phyloP scores from a whole-genome alignment of 2,329 filamentous ascomycete species.

The Stachybotrys chlorohalonatus region DNA sequence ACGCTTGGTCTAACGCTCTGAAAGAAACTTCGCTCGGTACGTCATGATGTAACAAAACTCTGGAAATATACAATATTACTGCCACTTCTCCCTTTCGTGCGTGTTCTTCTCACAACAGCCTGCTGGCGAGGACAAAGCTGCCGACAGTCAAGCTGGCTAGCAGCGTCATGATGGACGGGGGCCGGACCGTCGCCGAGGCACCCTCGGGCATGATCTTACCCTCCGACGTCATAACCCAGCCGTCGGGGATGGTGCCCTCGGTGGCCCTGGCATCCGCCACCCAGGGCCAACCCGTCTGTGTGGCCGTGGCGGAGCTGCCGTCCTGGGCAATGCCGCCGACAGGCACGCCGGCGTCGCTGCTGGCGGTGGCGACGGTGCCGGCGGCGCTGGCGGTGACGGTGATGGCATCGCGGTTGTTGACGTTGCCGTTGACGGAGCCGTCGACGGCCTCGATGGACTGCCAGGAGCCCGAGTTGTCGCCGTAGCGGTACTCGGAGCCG shows the following conservation, averaged over 20 bases:
- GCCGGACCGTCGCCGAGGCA: conserved; percentile 18
- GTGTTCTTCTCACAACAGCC: conserved; percentile 1
- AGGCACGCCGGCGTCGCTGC: conserved; percentile 55
- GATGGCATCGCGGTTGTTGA: conserved; percentile 41
- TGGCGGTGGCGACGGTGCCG: conserved; percentile 51
- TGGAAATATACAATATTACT: background rate
- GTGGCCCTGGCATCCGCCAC: conserved; percentile 45
- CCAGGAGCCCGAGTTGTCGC: conserved; percentile 70
- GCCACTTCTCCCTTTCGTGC: background rate
- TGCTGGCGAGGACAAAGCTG: conserved; percentile 10
- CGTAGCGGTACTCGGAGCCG: conserved; percentile 75
- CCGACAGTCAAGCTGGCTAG: conserved; percentile 16
- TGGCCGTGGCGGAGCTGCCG: conserved; percentile 40
- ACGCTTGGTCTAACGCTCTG: no score
- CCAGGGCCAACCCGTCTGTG: conserved; percentile 62
- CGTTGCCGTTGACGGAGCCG: conserved; percentile 64
- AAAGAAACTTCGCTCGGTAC: no score
- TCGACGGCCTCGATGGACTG: conserved; percentile 72
- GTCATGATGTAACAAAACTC: background rate
- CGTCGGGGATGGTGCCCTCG: conserved; percentile 56
- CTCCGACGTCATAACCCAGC: conserved; percentile 70
- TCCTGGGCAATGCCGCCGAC: conserved; percentile 58
- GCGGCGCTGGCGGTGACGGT: conserved; percentile 49
- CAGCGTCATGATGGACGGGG: conserved; percentile 12
- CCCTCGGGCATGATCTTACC: conserved; percentile 72